These are phyloP conservation scores for Rossbeevera mucosa DNA, from an alignment of 768 basidiomycete genomes.

Conservation along the genomic window DNA sequence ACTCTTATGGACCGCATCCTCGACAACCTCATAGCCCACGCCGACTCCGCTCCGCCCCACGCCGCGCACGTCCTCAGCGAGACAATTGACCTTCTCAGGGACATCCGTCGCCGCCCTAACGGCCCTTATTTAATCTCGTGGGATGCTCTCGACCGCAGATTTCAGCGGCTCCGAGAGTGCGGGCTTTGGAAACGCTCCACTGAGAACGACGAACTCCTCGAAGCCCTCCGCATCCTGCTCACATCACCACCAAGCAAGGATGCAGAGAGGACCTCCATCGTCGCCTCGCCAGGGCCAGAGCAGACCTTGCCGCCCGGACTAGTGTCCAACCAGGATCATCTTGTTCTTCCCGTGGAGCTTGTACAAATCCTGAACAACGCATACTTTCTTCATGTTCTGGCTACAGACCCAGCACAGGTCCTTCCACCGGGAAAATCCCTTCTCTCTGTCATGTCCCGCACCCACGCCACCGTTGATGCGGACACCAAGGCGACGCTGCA, in stretches of 20 bases:
- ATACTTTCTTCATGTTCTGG: slow-evolving; percentile 65
- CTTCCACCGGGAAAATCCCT: slow-evolving; percentile 73
- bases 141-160: slow-evolving; percentile 18
- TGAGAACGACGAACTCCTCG: slow-evolving; percentile 27
- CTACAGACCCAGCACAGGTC: slow-evolving; percentile 53
- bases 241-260: slow-evolving; percentile 1
- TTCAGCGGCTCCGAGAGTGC: slow-evolving; percentile 19
- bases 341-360: slow-evolving; percentile 50
- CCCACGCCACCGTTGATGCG: slow-evolving; percentile 15
- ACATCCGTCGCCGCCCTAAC: slow-evolving; percentile 22
- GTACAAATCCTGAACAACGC: slow-evolving; percentile 52
- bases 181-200: slow-evolving; percentile 24
- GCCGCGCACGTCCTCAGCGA: slow-evolving; percentile 16
- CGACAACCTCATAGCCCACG: slow-evolving; percentile 18
- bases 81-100: slow-evolving; percentile 15
- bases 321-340: slow-evolving; percentile 19
- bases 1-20: slow-evolving; percentile 27
- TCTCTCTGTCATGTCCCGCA: slow-evolving; percentile 52
- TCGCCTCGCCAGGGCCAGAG: slow-evolving; percentile 7
- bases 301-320: slow-evolving; percentile 13
- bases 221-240: slow-evolving; percentile 19
- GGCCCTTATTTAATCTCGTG: slow-evolving; percentile 20
- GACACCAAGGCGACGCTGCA: slow-evolving; percentile 35
- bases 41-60: slow-evolving; percentile 6
- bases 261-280: slow-evolving; percentile 12